Evolutionary conservation across 2,329 filamentous ascomycete species (phyloP).

Genomic region (Tolypocladium paradoxum): DNA sequence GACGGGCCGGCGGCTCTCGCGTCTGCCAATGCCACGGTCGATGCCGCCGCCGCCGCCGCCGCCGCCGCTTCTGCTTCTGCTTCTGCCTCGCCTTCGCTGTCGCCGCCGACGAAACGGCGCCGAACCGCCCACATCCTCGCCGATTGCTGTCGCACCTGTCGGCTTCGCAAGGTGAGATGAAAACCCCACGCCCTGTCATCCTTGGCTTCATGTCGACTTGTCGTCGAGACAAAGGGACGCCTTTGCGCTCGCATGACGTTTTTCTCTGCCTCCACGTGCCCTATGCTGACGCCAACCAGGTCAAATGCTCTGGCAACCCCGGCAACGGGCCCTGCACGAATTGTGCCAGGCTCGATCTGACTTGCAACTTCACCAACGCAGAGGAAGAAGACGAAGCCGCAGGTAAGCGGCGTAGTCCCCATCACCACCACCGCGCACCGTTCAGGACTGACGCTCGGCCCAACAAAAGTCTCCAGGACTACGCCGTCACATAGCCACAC

Average conservation of each 20-base stretch:
- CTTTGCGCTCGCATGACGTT: not conserved
- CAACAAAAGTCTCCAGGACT: constrained; percentile 24
- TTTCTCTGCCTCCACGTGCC: not conserved
- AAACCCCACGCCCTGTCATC: not conserved
- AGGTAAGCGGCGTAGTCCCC: constrained; percentile 7
- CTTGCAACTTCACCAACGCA: constrained; percentile 22
- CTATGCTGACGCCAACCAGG: constrained; percentile 14
- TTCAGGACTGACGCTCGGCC: not conserved
- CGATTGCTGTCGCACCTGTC: constrained; percentile 27
- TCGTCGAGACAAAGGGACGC: not conserved
- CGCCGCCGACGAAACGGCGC: constrained; percentile 19
- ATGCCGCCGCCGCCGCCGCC: not conserved
- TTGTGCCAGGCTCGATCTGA: constrained; percentile 24
- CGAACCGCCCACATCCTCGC: constrained; percentile 14
- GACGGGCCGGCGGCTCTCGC: constrained; percentile 3
- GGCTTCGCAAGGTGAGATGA: constrained; percentile 23
- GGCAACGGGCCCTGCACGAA: constrained; percentile 24
- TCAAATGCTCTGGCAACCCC: constrained; percentile 30
- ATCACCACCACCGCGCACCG: not conserved
- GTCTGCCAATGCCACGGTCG: not conserved
- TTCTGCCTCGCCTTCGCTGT: constrained; percentile 8
- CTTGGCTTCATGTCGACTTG: not conserved
- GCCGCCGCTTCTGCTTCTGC: not conserved
- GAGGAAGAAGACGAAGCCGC: constrained; percentile 9
- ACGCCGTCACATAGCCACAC: constrained; percentile 29